phyloP scores from a whole-genome alignment of 2,329 filamentous ascomycete genomes.

The Pseudogymnoascus pannorum region DNA sequence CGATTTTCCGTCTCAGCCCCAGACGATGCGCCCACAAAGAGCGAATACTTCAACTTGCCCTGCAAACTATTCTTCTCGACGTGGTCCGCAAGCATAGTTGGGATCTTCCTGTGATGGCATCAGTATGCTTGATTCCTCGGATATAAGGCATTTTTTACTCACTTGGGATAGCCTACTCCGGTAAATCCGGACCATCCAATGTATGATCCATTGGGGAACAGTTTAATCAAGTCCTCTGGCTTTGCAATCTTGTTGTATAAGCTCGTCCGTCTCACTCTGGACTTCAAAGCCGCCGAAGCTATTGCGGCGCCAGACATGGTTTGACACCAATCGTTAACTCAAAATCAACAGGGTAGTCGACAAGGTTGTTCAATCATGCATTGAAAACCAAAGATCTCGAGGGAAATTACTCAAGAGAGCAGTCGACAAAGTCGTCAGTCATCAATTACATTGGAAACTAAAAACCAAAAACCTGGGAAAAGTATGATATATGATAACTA shows the following conservation, averaged over 20 bases:
- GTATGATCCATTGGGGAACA: conserved; percentile 80
- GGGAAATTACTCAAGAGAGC: too few relatives aligned
- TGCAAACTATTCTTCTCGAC: conserved; percentile 81
- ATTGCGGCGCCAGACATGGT: conserved; percentile 5
- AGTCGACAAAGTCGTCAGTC: neutral
- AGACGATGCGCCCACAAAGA: conserved; percentile 86
- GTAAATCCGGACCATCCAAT: conserved; percentile 90
- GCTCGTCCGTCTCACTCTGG: conserved; percentile 66
- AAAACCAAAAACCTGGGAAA: neutral
- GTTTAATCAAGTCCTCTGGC: conserved; percentile 69
- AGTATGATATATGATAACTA: conserved; percentile 5
- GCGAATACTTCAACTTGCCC: conserved; percentile 75
- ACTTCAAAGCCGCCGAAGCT: conserved; percentile 52
- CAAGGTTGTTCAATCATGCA: neutral
- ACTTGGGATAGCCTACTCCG: conserved; percentile 84
- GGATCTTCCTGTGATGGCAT: conserved; percentile 57
- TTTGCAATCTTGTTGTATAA: conserved; percentile 74
- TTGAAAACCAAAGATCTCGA: neutral
- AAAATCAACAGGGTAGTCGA: neutral
- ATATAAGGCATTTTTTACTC: conserved; percentile 28
- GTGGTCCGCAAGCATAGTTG: conserved; percentile 76
- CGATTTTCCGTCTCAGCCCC: conserved; percentile 82
- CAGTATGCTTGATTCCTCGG: too few relatives aligned
- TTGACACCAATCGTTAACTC: neutral
- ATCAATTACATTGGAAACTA: neutral